Evolutionary conservation across 352 stramenopile genomes (phyloP).

Genomic region (Globisporangium nunn): DNA sequence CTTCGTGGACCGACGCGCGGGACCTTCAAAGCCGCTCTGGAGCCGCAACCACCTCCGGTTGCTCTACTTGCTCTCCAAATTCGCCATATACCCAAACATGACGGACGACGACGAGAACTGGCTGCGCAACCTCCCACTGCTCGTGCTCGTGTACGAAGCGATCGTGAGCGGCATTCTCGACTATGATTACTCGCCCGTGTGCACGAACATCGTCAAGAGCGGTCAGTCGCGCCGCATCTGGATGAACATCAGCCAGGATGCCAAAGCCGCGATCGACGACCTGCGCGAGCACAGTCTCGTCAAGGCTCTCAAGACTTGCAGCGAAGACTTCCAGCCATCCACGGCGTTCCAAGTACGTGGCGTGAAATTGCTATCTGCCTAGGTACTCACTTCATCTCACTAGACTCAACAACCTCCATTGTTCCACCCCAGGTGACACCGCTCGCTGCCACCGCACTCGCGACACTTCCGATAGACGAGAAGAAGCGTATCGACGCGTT

Average conservation of each 20-base stretch:
- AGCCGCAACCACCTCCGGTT: constrained; percentile 92
- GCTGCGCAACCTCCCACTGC: constrained; percentile 92
- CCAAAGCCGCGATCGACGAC: constrained; percentile 94
- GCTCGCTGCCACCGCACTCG: constrained; percentile 31
- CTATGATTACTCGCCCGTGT: constrained; percentile 96
- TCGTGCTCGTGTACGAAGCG: constrained; percentile 96
- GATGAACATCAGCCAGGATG: constrained; percentile 95
- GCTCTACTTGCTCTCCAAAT: constrained; percentile 95
- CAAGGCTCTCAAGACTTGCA: constrained; percentile 93
- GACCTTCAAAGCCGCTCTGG: constrained; percentile 17
- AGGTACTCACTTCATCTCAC: not conserved
- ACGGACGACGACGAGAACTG: constrained; percentile 92
- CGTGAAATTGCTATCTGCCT: not conserved
- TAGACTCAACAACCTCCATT: constrained; percentile 27
- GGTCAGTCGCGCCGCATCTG: constrained; percentile 78
- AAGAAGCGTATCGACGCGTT: constrained; percentile 61
- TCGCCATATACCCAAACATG: constrained; percentile 85
- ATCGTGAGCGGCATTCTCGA: constrained; percentile 92
- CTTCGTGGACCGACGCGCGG: constrained; percentile 14
- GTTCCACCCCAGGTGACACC: constrained; percentile 25
- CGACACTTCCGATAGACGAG: constrained; percentile 27
- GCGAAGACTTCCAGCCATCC: constrained; percentile 91
- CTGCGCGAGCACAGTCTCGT: constrained; percentile 92
- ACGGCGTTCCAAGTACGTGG: constrained; percentile 91
- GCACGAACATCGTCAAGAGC: constrained; percentile 91